Percentiles rank a stretch among this genome's conserved stretches.
phyloP scores from a whole-genome alignment of 2,329 filamentous ascomycete species.

The Colletotrichum paranaense region DNA sequence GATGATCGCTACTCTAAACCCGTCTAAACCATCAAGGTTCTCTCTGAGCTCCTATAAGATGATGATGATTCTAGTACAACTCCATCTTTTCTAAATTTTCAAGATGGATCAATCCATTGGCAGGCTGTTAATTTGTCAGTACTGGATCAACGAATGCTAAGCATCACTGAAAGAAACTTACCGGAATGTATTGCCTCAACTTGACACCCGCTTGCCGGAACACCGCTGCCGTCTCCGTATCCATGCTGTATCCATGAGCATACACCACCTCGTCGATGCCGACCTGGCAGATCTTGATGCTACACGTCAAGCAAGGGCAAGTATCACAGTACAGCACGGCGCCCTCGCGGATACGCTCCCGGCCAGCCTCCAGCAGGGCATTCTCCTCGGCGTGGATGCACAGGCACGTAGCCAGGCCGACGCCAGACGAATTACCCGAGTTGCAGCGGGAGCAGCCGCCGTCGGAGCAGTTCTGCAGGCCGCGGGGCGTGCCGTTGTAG shows the following conservation, averaged over 20 bases:
- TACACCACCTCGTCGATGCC: conserved; percentile 97
- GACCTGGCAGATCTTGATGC: conserved; percentile 98
- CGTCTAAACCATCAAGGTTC: conserved; percentile 3
- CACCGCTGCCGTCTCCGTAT: conserved; percentile 83
- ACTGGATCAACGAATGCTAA: neutral
- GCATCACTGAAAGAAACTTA: conserved; percentile 56
- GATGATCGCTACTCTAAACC: neutral
- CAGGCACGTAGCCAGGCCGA: conserved; percentile 85
- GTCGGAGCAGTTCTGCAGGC: conserved; percentile 89
- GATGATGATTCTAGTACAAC: conserved; percentile 41
- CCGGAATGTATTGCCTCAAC: conserved; percentile 88
- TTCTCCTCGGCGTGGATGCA: conserved; percentile 99
- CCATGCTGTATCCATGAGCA: conserved; percentile 94
- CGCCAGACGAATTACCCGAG: conserved; percentile 74
- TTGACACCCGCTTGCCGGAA: conserved; percentile 86
- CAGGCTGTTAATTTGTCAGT: conserved; percentile 58
- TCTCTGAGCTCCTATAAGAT: neutral
- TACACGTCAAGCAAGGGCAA: conserved; percentile 96
- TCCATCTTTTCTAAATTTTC: conserved; percentile 69
- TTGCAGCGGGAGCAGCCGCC: conserved; percentile 94
- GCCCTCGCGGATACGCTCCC: conserved; percentile 86
- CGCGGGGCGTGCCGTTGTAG: conserved; percentile 96
- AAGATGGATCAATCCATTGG: conserved; percentile 73
- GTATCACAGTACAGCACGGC: conserved; percentile 94
- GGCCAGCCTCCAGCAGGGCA: conserved; percentile 90